phyloP scores from a whole-genome alignment of 129 eudicot genomes.

The Artemisia annua region DNA sequence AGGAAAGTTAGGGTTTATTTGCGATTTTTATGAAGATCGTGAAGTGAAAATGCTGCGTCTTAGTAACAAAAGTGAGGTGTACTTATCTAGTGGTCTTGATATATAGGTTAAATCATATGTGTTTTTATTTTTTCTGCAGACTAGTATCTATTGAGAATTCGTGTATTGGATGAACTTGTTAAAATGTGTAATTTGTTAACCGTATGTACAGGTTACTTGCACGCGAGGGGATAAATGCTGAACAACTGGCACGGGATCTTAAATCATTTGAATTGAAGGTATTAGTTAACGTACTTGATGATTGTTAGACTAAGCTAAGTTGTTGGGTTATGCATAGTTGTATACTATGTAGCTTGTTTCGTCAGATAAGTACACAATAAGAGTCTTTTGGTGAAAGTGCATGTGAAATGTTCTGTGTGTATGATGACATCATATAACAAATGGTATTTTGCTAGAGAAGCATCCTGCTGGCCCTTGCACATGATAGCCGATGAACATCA shows the following conservation, averaged over 20 bases:
- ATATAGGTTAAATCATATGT: no score
- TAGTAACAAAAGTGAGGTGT: no score
- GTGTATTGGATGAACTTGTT: not conserved
- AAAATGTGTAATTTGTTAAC: constrained; percentile 5
- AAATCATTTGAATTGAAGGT: constrained; percentile 97
- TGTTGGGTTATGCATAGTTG: not conserved
- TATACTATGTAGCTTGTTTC: constrained; percentile 14
- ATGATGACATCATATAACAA: not conserved
- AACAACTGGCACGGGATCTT: constrained; percentile 97
- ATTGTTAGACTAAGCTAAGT: no score
- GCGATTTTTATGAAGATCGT: no score
- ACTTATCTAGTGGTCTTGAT: no score
- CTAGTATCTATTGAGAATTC: not conserved
- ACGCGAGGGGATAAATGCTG: constrained; percentile 97
- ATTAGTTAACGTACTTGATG: not conserved
- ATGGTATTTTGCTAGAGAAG: not conserved
- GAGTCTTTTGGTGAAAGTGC: constrained; percentile 7
- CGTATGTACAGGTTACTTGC: constrained; percentile 71
- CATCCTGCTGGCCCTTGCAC: no score
- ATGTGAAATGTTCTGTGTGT: not conserved
- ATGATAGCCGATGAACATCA: not conserved
- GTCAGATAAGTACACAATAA: constrained; percentile 14
- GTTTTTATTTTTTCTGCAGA: no score
- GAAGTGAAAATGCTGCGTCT: no score
- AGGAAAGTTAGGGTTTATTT: no score